phyloP scores from a whole-genome alignment of 2,329 filamentous ascomycete genomes.

The Trichoderma sp. region DNA sequence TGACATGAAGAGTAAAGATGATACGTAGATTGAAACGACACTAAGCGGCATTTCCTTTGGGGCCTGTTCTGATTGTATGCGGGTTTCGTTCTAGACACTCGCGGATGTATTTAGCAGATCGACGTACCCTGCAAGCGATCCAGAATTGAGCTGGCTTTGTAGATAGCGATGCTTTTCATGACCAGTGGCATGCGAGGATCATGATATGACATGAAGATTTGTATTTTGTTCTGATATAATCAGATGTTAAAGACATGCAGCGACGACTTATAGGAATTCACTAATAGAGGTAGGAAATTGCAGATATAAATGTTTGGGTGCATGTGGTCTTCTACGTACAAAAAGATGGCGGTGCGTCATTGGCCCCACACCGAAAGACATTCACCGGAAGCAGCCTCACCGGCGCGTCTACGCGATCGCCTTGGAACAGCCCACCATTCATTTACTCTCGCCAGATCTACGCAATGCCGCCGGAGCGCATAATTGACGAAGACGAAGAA shows the following conservation, averaged over 20 bases:
- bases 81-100: background rate
- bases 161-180: too few species aligned
- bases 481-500: constrained; percentile 54
- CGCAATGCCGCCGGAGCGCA: constrained; percentile 50
- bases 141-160: background rate
- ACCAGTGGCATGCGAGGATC: background rate
- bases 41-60: too few species aligned
- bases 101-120: background rate
- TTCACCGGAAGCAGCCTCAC: constrained; percentile 20
- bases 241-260: too few species aligned
- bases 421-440: background rate
- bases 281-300: background rate
- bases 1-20: background rate
- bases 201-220: background rate
- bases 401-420: constrained; percentile 21
- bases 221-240: background rate
- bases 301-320: too few species aligned
- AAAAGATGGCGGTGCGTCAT: constrained; percentile 12
- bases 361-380: constrained; percentile 26
- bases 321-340: background rate
- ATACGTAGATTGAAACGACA: background rate
- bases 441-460: background rate
- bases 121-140: background rate
- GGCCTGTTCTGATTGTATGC: background rate
- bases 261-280: too few species aligned